These are phyloP conservation scores for Chenopodium berlandieri DNA, from an alignment of 148 eudicot species.

Conservation along the genomic window DNA sequence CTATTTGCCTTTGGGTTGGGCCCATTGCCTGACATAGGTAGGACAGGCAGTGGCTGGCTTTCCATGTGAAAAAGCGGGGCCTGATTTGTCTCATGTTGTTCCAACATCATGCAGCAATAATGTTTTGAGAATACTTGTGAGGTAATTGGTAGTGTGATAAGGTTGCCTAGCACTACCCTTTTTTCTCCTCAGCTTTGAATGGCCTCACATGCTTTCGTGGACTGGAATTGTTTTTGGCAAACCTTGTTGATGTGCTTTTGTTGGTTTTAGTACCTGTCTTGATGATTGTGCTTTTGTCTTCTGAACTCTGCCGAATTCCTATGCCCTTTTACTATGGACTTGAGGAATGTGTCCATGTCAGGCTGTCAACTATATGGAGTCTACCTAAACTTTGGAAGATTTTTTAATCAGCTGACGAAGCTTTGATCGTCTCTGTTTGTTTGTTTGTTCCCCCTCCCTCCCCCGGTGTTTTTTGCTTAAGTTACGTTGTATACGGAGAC, in stretches of 20 bases:
- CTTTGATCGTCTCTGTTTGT: neutral
- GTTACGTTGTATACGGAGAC: neutral
- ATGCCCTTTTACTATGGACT: neutral
- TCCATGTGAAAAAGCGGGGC: neutral
- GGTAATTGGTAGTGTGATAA: neutral
- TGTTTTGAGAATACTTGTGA: constrained; percentile 5
- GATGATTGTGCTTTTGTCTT: neutral
- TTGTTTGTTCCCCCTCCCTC: neutral
- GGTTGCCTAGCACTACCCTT: neutral
- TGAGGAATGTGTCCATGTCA: neutral
- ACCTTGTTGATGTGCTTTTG: neutral
- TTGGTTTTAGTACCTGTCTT: too few relatives aligned
- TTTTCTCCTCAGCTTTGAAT: neutral
- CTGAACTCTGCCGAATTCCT: neutral
- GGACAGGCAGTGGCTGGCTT: neutral
- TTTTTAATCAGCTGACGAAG: neutral
- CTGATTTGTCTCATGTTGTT: neutral
- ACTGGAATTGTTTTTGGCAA: neutral
- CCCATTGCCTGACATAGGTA: neutral
- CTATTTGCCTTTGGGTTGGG: neutral
- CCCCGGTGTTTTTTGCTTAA: neutral
- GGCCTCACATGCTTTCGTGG: neutral
- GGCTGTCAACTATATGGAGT: neutral
- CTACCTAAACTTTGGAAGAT: neutral
- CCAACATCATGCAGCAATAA: neutral